Evolutionary conservation across 805 yeast genomes (phyloP).

Genomic region (Saccharomycopsis sp.): DNA sequence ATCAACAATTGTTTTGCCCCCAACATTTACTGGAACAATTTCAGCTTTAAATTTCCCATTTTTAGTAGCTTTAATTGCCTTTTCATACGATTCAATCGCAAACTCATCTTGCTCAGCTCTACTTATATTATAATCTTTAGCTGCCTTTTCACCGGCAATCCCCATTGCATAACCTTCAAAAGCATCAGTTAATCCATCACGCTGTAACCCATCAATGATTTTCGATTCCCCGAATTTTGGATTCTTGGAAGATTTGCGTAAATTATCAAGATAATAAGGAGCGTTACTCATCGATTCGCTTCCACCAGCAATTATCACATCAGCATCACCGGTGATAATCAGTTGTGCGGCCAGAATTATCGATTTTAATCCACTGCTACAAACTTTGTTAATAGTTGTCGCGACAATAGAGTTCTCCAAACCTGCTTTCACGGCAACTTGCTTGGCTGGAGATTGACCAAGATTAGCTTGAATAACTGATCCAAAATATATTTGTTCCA

Average conservation of each 20-base stretch:
- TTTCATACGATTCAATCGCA: slow-evolving; percentile 81
- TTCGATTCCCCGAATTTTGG: slow-evolving; percentile 62
- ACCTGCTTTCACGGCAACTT: slow-evolving; percentile 78
- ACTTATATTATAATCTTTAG: slow-evolving; percentile 65
- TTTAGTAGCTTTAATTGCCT: slow-evolving; percentile 73
- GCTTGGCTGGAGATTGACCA: slow-evolving; percentile 98
- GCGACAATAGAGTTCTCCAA: slow-evolving; percentile 75
- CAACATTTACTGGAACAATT: slow-evolving; percentile 79
- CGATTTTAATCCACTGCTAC: slow-evolving; percentile 94
- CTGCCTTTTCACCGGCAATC: slow-evolving; percentile 95
- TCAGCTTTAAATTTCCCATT: slow-evolving; percentile 77
- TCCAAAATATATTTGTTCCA: slow-evolving; percentile 88
- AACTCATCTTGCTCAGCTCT: slow-evolving; percentile 87
- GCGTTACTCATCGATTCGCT: slow-evolving; percentile 96
- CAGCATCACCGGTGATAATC: slow-evolving; percentile 82
- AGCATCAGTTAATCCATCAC: slow-evolving; percentile 92
- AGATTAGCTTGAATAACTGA: slow-evolving; percentile 87
- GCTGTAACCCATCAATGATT: slow-evolving; percentile 81
- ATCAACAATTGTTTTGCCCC: slow-evolving; percentile 60
- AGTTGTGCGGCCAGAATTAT: slow-evolving; percentile 87
- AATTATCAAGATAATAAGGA: slow-evolving; percentile 84
- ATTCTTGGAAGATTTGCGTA: slow-evolving; percentile 74
- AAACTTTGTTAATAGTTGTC: slow-evolving; percentile 90
- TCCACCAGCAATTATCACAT: slow-evolving; percentile 93
- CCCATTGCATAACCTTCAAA: slow-evolving; percentile 91